phyloP scores from a whole-genome alignment of 148 eudicot species.

The Oxyria digyna region DNA sequence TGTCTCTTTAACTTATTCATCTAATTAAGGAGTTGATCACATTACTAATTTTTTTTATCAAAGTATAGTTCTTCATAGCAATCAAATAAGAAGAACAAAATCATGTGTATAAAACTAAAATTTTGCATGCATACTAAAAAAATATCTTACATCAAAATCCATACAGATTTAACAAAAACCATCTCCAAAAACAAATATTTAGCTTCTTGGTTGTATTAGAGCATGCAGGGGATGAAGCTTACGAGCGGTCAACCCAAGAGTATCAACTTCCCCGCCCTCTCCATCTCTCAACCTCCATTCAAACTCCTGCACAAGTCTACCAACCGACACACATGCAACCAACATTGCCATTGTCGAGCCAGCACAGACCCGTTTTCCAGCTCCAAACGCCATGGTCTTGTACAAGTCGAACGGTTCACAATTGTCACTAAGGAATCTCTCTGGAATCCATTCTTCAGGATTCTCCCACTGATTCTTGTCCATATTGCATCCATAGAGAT shows the following conservation, averaged over 20 bases:
- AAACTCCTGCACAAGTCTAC: constrained; percentile 44
- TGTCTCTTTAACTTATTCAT: not conserved
- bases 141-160: too few relatives aligned
- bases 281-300: constrained; percentile 42
- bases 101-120: too few relatives aligned
- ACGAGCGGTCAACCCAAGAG: constrained; percentile 26
- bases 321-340: constrained; percentile 30
- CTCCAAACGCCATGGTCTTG: constrained; percentile 92
- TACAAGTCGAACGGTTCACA: constrained; percentile 38
- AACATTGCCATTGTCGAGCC: constrained; percentile 42
- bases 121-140: too few relatives aligned
- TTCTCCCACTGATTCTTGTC: constrained; percentile 63
- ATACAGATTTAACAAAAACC: too few relatives aligned
- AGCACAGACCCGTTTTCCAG: constrained; percentile 72
- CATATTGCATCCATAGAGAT: constrained; percentile 75
- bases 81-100: too few relatives aligned
- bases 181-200: too few relatives aligned
- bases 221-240: constrained; percentile 21
- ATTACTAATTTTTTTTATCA: too few relatives aligned
- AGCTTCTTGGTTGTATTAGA: not conserved
- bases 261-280: constrained; percentile 37
- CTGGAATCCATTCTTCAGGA: constrained; percentile 77
- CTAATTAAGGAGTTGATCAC: too few relatives aligned
- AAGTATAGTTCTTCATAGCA: too few relatives aligned
- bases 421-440: constrained; percentile 44